Evolutionary conservation across 768 basidiomycete species (phyloP).

Genomic region (Psilocybe tampanensis): DNA sequence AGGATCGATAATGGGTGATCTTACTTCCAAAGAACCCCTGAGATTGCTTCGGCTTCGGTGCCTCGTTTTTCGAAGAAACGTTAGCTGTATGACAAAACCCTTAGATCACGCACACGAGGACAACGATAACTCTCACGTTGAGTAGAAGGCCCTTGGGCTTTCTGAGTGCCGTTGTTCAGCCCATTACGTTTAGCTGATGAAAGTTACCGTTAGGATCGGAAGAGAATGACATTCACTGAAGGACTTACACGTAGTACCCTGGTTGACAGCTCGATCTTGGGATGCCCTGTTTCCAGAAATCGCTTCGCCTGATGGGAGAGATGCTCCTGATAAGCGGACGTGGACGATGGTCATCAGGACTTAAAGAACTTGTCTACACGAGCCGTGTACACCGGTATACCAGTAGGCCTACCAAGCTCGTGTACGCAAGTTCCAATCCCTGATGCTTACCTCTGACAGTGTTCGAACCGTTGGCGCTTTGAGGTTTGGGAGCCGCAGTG

Average conservation of each 20-base stretch:
- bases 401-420: constrained; percentile 15
- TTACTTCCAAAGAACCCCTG: constrained; percentile 15
- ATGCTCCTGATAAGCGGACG: constrained; percentile 13
- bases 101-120: constrained; percentile 4
- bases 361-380: constrained; percentile 15
- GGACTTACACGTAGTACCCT: constrained; percentile 14
- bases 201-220: constrained; percentile 12
- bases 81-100: constrained; percentile 13
- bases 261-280: constrained; percentile 16
- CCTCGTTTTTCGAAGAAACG: constrained; percentile 13
- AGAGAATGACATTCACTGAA: constrained; percentile 12
- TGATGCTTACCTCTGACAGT: constrained; percentile 17
- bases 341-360: constrained; percentile 16
- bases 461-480: constrained; percentile 15
- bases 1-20: background rate
- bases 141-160: constrained; percentile 12
- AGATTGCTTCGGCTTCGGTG: constrained; percentile 17
- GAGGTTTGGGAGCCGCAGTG: constrained; percentile 13
- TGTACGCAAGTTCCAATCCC: constrained; percentile 17
- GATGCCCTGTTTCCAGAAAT: constrained; percentile 14
- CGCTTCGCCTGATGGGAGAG: constrained; percentile 13
- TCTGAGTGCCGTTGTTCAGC: constrained; percentile 13
- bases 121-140: background rate
- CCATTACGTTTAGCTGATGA: constrained; percentile 19
- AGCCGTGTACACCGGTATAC: constrained; percentile 15